Evolutionary conservation across 2,329 filamentous ascomycete species (phyloP), one percentile per base, ranked within the genome.

Genomic region (Sporothrix sp.): DNA sequence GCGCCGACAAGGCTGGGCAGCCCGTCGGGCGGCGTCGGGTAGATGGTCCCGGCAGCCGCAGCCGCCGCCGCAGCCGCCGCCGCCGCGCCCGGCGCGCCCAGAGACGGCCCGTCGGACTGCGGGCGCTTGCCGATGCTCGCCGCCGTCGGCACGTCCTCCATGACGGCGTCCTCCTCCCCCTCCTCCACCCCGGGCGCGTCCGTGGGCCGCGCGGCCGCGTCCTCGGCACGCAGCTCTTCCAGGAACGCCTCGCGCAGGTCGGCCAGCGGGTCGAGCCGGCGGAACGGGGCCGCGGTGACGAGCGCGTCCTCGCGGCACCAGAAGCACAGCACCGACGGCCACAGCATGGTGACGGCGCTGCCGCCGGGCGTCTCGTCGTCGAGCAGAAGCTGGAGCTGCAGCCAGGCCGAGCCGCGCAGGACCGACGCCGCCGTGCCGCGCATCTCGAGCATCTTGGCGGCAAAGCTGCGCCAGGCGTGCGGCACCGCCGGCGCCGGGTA

Each of bases 21-120:
- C 13, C 73, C 81, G 60, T 86, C 83, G 10, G 84, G 84, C 2
- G 84, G 84, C 6, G 84, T 87, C 8, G 81, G 83, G 61, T 87
- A 87, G 65, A 87, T 75, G n/a, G n/a, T n/a, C n/a, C n/a, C n/a
- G n/a, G n/a, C n/a, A n/a, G n/a, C n/a, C 21, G 70, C 66, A 7
- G 55, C 53, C 7, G 58, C 54, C 2, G 61, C 52, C 3, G 57
- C 40, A 10, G 56, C 43, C 7, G 54, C 65, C 7, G 28, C 9
- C 11, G 20, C 30, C 4, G 43, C 18, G 6, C 69, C 71, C 56
- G 58, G 14, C 69, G 67, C 25, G 18, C 75, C 57, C 7, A 78
- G 75, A 7, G 79, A 80, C 5, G 49, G 49, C 2, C 45, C 52
- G 27, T 54, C 49, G 2, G 52, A 49, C 13, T 44, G 44, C 16